phyloP scores from a whole-genome alignment of 331 rosid species.

The Quercus phellos region DNA sequence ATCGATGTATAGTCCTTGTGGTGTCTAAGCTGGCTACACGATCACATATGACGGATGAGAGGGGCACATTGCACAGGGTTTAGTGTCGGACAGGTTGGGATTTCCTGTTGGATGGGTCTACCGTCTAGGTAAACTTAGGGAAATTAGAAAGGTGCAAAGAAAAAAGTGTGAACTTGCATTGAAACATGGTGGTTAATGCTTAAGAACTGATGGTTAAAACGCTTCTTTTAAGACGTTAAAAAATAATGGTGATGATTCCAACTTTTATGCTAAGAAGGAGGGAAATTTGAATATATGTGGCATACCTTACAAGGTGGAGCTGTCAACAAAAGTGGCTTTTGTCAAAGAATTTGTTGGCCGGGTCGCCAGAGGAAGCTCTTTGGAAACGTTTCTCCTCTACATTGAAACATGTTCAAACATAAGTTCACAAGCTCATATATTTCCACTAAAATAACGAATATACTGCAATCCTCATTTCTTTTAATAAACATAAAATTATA shows the following conservation, averaged over 20 bases:
- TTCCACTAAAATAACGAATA: background rate
- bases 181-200: too few species aligned
- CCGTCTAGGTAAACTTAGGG: too few species aligned
- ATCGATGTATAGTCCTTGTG: too few species aligned
- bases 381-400: constrained; percentile 47
- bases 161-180: too few species aligned
- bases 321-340: constrained; percentile 26
- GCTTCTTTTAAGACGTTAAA: too few species aligned
- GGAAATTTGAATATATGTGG: background rate
- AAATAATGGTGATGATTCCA: background rate
- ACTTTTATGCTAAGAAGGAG: background rate
- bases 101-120: too few species aligned
- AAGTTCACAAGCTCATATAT: background rate
- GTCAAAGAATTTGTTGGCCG: constrained; percentile 40
- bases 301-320: constrained; percentile 39
- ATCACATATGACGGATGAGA: too few species aligned
- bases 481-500: background rate
- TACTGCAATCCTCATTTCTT: background rate
- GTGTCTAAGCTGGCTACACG: too few species aligned
- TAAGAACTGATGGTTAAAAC: too few species aligned
- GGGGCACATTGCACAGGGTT: too few species aligned
- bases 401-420: constrained; percentile 8
- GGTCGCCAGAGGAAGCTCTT: constrained; percentile 24
- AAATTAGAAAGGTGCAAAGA: too few species aligned
- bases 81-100: too few species aligned